phyloP scores from a whole-genome alignment of 805 yeast species.

The Tanozyma kutaoensis region DNA sequence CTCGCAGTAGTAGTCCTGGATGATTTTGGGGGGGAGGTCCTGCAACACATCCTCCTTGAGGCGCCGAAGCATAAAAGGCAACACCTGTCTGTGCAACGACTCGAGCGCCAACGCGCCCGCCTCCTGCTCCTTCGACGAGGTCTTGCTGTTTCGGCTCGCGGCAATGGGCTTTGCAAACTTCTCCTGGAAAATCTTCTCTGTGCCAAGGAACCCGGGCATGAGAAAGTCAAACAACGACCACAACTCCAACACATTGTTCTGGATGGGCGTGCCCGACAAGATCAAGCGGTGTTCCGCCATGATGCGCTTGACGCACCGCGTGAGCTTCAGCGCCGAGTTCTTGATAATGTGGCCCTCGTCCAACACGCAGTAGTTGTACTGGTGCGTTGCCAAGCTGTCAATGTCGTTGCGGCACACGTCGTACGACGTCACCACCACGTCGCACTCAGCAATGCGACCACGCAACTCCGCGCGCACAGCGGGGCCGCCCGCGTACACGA shows the following conservation, averaged over 20 bases:
- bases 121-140: constrained; percentile 87
- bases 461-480: constrained; percentile 47
- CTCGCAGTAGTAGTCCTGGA: constrained; percentile 96
- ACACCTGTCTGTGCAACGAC: constrained; percentile 88
- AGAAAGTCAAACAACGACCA: constrained; percentile 97
- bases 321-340: constrained; percentile 76
- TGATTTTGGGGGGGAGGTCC: constrained; percentile 95
- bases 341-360: constrained; percentile 98
- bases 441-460: constrained; percentile 39
- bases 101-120: constrained; percentile 94
- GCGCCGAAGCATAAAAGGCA: constrained; percentile 93
- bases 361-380: constrained; percentile 86
- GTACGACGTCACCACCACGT: constrained; percentile 86
- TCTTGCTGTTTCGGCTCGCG: constrained; percentile 79
- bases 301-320: constrained; percentile 75
- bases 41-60: constrained; percentile 91
- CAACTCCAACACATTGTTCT: constrained; percentile 87
- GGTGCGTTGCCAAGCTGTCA: constrained; percentile 40
- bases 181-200: constrained; percentile 88
- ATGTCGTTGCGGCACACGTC: constrained; percentile 94
- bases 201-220: constrained; percentile 98
- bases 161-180: constrained; percentile 97
- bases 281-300: constrained; percentile 83
- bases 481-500: constrained; percentile 94
- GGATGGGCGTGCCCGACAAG: constrained; percentile 95